Evolutionary conservation across 164 flowering plant species (phyloP).

Genomic region (Akebia trifoliata): DNA sequence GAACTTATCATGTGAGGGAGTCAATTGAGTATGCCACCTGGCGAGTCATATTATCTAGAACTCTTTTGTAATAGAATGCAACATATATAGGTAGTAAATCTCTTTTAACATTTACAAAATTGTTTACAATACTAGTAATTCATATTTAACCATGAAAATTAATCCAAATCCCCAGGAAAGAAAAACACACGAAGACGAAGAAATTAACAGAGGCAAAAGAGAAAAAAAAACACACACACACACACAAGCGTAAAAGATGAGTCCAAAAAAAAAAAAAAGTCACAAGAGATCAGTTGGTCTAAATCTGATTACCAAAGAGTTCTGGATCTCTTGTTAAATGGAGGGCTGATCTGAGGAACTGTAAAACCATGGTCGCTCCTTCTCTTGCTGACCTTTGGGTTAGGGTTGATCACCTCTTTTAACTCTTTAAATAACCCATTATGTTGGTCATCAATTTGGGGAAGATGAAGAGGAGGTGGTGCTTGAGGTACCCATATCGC

Average conservation of each 20-base stretch:
- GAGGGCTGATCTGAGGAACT: conserved; percentile 69
- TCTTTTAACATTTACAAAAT: too few relatives aligned
- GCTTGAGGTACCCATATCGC: conserved; percentile 67
- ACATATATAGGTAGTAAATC: too few relatives aligned
- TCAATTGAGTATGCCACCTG: too few relatives aligned
- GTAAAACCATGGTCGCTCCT: conserved; percentile 50
- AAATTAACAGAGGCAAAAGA: not conserved
- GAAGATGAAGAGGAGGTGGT: conserved; percentile 18
- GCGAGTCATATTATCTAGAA: too few relatives aligned
- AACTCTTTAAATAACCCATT: conserved; percentile 22
- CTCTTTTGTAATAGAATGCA: too few relatives aligned
- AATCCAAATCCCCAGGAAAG: not conserved
- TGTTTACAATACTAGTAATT: too few relatives aligned
- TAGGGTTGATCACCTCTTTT: conserved; percentile 13
- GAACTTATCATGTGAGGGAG: too few relatives aligned
- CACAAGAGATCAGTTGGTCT: not conserved
- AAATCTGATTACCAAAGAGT: conserved; percentile 34
- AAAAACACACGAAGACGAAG: not conserved
- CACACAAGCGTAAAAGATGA: not conserved
- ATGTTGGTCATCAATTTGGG: conserved; percentile 12
- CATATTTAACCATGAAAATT: too few relatives aligned
- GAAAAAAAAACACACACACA: too few relatives aligned
- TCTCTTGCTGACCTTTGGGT: conserved; percentile 18
- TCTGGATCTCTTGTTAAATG: conserved; percentile 61
- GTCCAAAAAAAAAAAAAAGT: not conserved